Conservation (phyloP, 2,329 filamentous ascomycete genomes). For the Zymoseptoria ardabiliae region DNA sequence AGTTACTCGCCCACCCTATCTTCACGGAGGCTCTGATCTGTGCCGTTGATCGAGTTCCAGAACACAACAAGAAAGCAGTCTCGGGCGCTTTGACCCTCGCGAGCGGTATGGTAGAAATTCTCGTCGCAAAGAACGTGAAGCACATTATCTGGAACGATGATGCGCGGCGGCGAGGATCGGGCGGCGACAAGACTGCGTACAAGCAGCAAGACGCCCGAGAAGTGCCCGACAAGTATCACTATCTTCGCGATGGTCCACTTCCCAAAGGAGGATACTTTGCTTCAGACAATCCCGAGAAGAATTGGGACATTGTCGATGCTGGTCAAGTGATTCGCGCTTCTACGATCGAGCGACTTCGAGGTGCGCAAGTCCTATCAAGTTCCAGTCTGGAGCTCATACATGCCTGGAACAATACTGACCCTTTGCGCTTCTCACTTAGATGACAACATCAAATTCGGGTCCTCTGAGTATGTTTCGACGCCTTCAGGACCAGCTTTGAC, state of each 20-base stretch:
- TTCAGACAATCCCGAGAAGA: background rate
- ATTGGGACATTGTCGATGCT: background rate
- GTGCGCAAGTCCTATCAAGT: background rate
- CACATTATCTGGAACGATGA: background rate
- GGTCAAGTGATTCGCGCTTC: background rate
- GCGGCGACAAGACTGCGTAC: background rate
- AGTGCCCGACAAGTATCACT: background rate
- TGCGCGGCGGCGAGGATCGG: background rate
- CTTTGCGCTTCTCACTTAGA: background rate
- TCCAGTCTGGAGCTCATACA: background rate
- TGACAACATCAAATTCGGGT: background rate
- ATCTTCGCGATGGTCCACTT: background rate
- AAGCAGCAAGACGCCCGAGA: background rate
- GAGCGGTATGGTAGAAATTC: background rate
- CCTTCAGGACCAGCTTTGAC: background rate
- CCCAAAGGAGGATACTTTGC: background rate
- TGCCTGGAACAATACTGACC: background rate
- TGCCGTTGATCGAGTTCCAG: background rate
- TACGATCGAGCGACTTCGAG: background rate
- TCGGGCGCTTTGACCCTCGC: background rate
- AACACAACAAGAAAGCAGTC: background rate
- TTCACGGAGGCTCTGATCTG: background rate
- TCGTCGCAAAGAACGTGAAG: background rate
- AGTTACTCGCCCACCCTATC: background rate
- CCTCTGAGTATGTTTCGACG: background rate